phyloP scores from a whole-genome alignment of 2,329 filamentous ascomycete species.

The Trichophyton simii region DNA sequence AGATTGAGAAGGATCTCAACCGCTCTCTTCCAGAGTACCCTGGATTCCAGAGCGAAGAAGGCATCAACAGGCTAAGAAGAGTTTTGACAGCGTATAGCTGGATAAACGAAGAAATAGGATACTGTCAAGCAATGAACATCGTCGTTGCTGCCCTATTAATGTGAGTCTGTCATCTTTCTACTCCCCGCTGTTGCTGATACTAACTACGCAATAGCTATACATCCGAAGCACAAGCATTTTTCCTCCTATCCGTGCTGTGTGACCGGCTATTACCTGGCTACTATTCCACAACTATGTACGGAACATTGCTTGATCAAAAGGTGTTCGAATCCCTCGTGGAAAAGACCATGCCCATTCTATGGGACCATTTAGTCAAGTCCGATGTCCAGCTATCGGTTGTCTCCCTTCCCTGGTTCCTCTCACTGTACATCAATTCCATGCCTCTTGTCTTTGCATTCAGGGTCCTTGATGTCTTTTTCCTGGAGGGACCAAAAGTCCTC shows the following conservation, averaged over 20 bases:
- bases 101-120: slow-evolving; percentile 89
- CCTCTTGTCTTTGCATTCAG: slow-evolving; percentile 93
- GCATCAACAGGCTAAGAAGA: slow-evolving; percentile 75
- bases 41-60: slow-evolving; percentile 91
- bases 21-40: slow-evolving; percentile 93
- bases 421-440: slow-evolving; percentile 98
- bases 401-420: slow-evolving; percentile 94
- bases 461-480: slow-evolving; percentile 93
- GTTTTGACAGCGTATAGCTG: slow-evolving; percentile 96
- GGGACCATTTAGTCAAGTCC: slow-evolving; percentile 94
- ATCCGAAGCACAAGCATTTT: slow-evolving; percentile 93
- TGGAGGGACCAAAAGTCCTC: slow-evolving; percentile 91
- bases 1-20: slow-evolving; percentile 98
- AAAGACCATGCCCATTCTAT: slow-evolving; percentile 95
- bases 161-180: slow-evolving; percentile 34
- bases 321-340: slow-evolving; percentile 98
- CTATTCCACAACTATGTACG: slow-evolving; percentile 99
- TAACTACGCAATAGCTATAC: slow-evolving; percentile 52
- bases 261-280: slow-evolving; percentile 89
- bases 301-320: slow-evolving; percentile 87
- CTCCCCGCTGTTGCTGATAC: slow-evolving; percentile 17
- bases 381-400: slow-evolving; percentile 97
- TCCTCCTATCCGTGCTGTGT: slow-evolving; percentile 78
- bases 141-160: slow-evolving; percentile 95
- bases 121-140: slow-evolving; percentile 99